Evolutionary conservation across 805 yeast genomes (phyloP), one percentile per base, ranked within the genome.

Genomic region (Teunomyces tritomae): DNA sequence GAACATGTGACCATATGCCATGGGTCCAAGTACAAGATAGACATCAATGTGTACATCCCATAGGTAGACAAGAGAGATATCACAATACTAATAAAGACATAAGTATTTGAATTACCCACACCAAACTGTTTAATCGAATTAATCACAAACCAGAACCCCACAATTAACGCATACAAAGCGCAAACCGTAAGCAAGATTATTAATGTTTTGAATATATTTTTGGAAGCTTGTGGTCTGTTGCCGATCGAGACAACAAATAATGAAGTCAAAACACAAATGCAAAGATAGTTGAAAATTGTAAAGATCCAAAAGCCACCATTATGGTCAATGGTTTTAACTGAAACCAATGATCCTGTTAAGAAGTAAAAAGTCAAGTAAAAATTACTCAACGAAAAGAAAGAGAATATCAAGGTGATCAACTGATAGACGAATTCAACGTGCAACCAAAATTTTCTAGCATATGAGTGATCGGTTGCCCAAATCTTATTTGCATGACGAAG

Each of bases 151-250:
- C 82, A 84, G 52, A 94, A 73, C 17, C 97, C 97, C 53, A 90
- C 86, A 39, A 83, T 71, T 47, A 91, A 73, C 0, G 97, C 87
- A 65, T 89, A 94, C 1, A 82, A 67, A 0, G 96, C 90, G 63
- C 96, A 87, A 27, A 88, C 51, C 0, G 92, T 85, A 51, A 94
- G 69, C 36, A 89, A 67, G 2, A 84, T 71, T 68, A 94, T 88
- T 29, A 91, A 78, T 0, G 78, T 68, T 58, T 88, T 75, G 68
- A 90, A 94, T 44, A 92, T 67, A 45, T 79, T 83, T 48, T 84
- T 84, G 0, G 97, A 92, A 29, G 99, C 99, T 58, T 94, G 98
- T 2, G 99, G 99, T 59, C 98, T 79, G 62, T 94, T 94, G 54
- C 99, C 99, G 80, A 94, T 87, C 0, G 97, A 90, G 32, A 91